These are phyloP conservation scores for Filosporella fistucella DNA, from an alignment of 495 filamentous ascomycete genomes.

Conservation along the genomic window DNA sequence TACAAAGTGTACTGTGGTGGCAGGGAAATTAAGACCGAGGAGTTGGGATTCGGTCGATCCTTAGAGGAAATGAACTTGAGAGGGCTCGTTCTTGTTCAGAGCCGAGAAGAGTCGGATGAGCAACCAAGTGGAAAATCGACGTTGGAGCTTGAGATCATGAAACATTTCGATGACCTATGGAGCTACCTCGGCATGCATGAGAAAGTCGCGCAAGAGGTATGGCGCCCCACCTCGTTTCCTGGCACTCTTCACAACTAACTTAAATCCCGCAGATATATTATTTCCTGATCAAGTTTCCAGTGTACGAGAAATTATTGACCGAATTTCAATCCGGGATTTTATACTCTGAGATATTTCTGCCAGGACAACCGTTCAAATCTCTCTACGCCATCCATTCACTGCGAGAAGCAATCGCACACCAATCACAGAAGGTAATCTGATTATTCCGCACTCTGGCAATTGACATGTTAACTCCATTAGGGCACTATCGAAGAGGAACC, in stretches of 20 bases:
- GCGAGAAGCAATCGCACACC: slow-evolving; percentile 34
- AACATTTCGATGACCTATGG: slow-evolving; percentile 84
- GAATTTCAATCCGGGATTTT: slow-evolving; percentile 51
- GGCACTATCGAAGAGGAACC: slow-evolving; percentile 23
- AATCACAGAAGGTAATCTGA: slow-evolving; percentile 15
- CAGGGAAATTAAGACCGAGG: slow-evolving; percentile 39
- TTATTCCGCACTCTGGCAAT: background rate
- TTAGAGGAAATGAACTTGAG: slow-evolving; percentile 56
- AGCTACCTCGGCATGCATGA: slow-evolving; percentile 74
- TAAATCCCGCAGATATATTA: slow-evolving; percentile 56
- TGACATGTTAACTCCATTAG: slow-evolving; percentile 11
- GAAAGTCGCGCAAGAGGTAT: slow-evolving; percentile 54
- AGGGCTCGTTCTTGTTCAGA: slow-evolving; percentile 57
- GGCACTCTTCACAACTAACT: too few species aligned
- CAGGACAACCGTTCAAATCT: slow-evolving; percentile 65
- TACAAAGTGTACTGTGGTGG: slow-evolving; percentile 53
- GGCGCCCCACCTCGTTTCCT: too few species aligned
- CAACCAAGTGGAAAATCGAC: slow-evolving; percentile 38
- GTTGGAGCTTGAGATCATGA: slow-evolving; percentile 71
- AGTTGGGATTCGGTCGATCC: slow-evolving; percentile 43
- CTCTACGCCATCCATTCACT: slow-evolving; percentile 71
- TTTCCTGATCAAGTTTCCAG: slow-evolving; percentile 70
- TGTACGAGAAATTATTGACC: slow-evolving; percentile 55
- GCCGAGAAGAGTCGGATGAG: slow-evolving; percentile 30
- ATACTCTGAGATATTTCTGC: slow-evolving; percentile 59